These are phyloP conservation scores for Astragalus membranaceus DNA, from an alignment of 306 rosid species.

Conservation along the genomic window DNA sequence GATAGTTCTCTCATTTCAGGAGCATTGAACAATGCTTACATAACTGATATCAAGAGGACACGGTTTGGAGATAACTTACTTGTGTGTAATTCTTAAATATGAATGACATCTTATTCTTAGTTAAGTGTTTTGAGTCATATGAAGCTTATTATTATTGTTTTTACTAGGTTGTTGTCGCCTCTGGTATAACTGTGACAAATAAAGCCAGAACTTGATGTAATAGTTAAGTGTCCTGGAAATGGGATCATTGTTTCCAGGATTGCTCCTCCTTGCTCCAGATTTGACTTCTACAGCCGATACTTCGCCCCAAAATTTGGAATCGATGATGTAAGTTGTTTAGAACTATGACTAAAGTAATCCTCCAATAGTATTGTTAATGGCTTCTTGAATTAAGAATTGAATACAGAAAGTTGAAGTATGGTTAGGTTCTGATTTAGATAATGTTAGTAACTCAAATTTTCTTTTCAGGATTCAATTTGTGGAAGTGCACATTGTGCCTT, in stretches of 20 bases:
- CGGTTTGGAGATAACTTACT: background rate
- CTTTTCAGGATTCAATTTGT: slow-evolving; percentile 54
- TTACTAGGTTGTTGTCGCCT: slow-evolving; percentile 45
- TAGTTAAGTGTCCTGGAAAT: slow-evolving; percentile 46
- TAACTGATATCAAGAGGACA: slow-evolving; percentile 27
- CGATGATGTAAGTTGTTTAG: slow-evolving; percentile 48
- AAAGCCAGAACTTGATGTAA: slow-evolving; percentile 39
- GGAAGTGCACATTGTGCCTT: slow-evolving; percentile 71
- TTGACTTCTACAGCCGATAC: slow-evolving; percentile 60
- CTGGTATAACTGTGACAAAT: slow-evolving; percentile 34
- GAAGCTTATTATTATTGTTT: background rate
- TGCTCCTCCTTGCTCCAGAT: slow-evolving; percentile 54
- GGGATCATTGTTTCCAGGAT: slow-evolving; percentile 56
- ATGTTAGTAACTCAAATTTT: background rate
- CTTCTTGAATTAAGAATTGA: background rate
- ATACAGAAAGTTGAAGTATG: background rate
- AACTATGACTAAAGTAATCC: background rate
- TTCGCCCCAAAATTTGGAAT: slow-evolving; percentile 59
- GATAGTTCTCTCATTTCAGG: slow-evolving; percentile 27
- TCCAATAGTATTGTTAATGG: too few relatives aligned
- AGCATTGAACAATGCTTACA: slow-evolving; percentile 34
- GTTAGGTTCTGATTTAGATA: background rate
- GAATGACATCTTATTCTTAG: too few relatives aligned
- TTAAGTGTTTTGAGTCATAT: too few relatives aligned
- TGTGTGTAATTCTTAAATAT: slow-evolving; percentile 37